Conservation (phyloP, 306 rosid species). For the Sicyos baderoa region DNA sequence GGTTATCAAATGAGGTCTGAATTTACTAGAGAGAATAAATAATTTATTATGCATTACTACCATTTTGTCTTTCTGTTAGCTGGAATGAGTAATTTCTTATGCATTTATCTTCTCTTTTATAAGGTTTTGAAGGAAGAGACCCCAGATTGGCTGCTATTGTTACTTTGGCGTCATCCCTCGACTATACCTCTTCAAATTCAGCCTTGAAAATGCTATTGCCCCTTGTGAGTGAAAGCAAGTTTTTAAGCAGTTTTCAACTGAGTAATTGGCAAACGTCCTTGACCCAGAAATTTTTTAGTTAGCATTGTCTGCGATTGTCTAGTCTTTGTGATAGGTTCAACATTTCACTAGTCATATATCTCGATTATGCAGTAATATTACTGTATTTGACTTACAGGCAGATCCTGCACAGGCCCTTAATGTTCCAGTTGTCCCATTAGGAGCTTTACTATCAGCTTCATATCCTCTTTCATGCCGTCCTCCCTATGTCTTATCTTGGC, state of each 20-base stretch:
- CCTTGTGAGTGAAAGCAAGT: constrained; percentile 55
- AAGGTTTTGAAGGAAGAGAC: constrained; percentile 73
- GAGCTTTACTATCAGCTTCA: constrained; percentile 74
- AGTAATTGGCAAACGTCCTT: neutral
- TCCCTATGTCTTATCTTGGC: constrained; percentile 76
- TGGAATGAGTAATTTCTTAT: constrained; percentile 10
- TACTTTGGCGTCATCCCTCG: constrained; percentile 89
- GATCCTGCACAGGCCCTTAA: constrained; percentile 97
- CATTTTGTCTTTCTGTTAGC: neutral
- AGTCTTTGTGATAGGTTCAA: neutral
- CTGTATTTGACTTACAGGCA: constrained; percentile 57
- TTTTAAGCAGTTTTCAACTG: neutral
- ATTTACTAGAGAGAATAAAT: neutral
- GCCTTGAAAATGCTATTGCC: constrained; percentile 76
- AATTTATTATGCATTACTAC: neutral
- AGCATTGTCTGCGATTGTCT: neutral
- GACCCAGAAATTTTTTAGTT: neutral
- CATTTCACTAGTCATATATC: neutral
- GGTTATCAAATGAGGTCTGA: too few species aligned
- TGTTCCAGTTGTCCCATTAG: constrained; percentile 90
- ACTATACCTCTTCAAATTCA: constrained; percentile 87
- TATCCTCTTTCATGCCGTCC: constrained; percentile 76
- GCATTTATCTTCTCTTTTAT: constrained; percentile 19
- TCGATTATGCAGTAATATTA: constrained; percentile 27
- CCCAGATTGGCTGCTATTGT: constrained; percentile 77